These are phyloP conservation scores for Zymoseptoria pseudotritici DNA, from an alignment of 2,329 filamentous ascomycete genomes.

Conservation along the genomic window DNA sequence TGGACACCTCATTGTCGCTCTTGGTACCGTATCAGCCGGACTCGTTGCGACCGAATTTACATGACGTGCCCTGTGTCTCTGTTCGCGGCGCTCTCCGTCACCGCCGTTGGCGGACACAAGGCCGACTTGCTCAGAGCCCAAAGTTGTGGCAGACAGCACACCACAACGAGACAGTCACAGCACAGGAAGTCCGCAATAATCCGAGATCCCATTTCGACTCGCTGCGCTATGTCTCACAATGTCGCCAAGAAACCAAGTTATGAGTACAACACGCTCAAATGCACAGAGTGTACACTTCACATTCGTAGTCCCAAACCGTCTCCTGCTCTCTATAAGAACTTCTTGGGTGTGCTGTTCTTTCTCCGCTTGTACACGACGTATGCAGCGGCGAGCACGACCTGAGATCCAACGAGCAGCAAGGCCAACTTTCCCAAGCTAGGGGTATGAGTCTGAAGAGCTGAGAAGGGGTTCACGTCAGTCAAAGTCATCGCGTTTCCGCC, in stretches of 20 bases:
- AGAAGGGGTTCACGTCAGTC: conserved; percentile 7
- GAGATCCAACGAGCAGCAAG: conserved; percentile 65
- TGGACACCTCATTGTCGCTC: background rate
- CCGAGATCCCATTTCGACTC: background rate
- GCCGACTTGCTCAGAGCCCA: too few species aligned
- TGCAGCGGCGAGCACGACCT: conserved; percentile 59
- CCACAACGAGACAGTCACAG: too few species aligned
- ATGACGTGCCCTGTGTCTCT: too few species aligned
- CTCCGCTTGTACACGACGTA: conserved; percentile 77
- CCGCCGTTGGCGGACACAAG: too few species aligned
- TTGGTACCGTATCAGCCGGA: background rate
- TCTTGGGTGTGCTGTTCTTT: conserved; percentile 72
- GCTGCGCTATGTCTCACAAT: background rate
- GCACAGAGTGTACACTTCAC: background rate
- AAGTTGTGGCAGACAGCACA: too few species aligned
- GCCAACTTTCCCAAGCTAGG: conserved; percentile 58
- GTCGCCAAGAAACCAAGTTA: background rate
- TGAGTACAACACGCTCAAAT: background rate
- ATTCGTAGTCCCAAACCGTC: background rate
- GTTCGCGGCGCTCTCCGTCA: too few species aligned
- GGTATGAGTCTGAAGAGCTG: conserved; percentile 46
- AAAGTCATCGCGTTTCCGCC: background rate
- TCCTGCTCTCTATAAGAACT: conserved; percentile 59
- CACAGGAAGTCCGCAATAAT: background rate
- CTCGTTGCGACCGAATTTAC: too few species aligned